Evolutionary conservation across 2,329 filamentous ascomycete species (phyloP).

Genomic region (Aspergillus pseudoviridinutans): DNA sequence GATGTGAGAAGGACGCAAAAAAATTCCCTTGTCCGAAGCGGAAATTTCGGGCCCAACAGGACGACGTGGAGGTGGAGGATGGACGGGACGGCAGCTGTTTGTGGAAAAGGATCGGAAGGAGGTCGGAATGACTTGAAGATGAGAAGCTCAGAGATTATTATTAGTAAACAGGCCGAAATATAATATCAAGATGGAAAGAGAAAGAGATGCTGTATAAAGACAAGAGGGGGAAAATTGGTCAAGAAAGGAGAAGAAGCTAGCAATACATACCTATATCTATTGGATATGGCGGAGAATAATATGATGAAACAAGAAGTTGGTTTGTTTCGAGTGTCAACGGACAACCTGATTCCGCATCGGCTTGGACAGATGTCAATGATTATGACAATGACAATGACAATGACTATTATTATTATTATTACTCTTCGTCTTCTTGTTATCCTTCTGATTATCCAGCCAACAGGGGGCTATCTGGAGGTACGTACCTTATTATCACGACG

Average conservation of each 20-base stretch:
- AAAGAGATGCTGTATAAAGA: constrained; percentile 14
- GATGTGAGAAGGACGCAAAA: neutral
- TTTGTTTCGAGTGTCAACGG: too few species aligned
- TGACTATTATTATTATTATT: neutral
- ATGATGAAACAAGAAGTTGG: neutral
- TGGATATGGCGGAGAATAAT: neutral
- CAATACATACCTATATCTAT: neutral
- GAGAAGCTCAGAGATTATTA: neutral
- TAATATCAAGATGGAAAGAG: constrained; percentile 11
- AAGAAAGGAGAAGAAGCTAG: constrained; percentile 5
- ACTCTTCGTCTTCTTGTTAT: neutral
- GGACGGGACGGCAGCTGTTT: neutral
- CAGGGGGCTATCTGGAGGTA: neutral
- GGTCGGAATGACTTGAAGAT: neutral
- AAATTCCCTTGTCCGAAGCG: neutral
- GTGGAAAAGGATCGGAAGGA: constrained; percentile 2
- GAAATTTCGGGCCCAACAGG: neutral
- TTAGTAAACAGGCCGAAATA: neutral
- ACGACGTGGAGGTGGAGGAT: neutral
- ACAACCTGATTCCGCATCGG: neutral
- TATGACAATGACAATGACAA: neutral
- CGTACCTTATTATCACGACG: too few species aligned
- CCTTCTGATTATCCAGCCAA: neutral
- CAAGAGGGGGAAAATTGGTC: neutral
- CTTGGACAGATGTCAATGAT: neutral